Conservation (phyloP, 345 rosid genomes). For the Arabidopsis suecica region DNA sequence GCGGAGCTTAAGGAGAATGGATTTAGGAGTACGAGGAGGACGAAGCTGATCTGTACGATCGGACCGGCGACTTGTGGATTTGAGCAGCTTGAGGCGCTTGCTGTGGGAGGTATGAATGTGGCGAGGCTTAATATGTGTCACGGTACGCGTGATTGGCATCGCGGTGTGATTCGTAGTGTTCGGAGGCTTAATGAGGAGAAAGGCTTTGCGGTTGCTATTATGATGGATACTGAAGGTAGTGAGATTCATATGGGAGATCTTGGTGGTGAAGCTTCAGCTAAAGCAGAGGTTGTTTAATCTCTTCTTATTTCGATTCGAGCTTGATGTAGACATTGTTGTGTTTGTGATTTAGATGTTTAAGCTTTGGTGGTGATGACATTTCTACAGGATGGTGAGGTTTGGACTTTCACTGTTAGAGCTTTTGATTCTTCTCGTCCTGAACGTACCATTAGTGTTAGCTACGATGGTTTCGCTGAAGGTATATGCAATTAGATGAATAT, state of each 20-base stretch:
- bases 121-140: constrained; percentile 98
- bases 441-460: constrained; percentile 83
- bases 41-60: constrained; percentile 94
- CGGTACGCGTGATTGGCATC: constrained; percentile 94
- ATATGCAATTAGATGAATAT: neutral
- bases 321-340: neutral
- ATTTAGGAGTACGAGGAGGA: constrained; percentile 94
- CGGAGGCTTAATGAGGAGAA: constrained; percentile 91
- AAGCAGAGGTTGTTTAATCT: constrained; percentile 70
- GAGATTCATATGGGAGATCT: constrained; percentile 99
- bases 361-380: neutral
- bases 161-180: constrained; percentile 74
- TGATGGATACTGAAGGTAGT: constrained; percentile 99
- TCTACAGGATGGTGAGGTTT: constrained; percentile 88
- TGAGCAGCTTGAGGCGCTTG: constrained; percentile 88
- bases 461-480: constrained; percentile 99
- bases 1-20: constrained; percentile 98
- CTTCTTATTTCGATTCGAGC: neutral
- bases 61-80: constrained; percentile 91
- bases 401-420: constrained; percentile 96
- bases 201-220: constrained; percentile 94
- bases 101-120: constrained; percentile 98
- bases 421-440: constrained; percentile 75
- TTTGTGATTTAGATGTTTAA: neutral
- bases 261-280: constrained; percentile 83